Evolutionary conservation across 805 yeast genomes (phyloP).

Genomic region (Ogataea allantospora): DNA sequence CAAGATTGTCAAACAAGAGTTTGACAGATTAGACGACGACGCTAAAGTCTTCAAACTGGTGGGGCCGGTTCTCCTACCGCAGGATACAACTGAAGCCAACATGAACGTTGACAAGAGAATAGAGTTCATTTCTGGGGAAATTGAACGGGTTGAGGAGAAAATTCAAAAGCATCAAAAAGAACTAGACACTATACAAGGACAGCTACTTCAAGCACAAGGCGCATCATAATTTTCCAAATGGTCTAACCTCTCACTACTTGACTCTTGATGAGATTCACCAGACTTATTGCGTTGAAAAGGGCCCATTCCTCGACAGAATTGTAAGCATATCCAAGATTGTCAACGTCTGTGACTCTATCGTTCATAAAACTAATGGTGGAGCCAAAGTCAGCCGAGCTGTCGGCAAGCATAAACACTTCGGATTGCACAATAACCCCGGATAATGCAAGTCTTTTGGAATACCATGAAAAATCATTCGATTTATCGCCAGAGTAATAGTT

Average conservation of each 20-base stretch:
- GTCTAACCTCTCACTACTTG: slow-evolving; percentile 44
- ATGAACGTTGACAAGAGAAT: slow-evolving; percentile 83
- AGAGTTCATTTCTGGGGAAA: slow-evolving; percentile 81
- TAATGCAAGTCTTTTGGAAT: slow-evolving; percentile 74
- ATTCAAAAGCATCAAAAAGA: slow-evolving; percentile 54
- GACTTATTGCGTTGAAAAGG: slow-evolving; percentile 61
- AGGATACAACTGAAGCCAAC: slow-evolving; percentile 79
- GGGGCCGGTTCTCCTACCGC: slow-evolving; percentile 91
- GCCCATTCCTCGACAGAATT: slow-evolving; percentile 73
- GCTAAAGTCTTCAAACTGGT: slow-evolving; percentile 83
- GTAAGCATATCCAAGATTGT: slow-evolving; percentile 57
- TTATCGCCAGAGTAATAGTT: slow-evolving; percentile 75
- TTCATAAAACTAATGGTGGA: slow-evolving; percentile 67
- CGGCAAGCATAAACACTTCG: slow-evolving; percentile 80
- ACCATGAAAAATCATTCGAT: slow-evolving; percentile 87
- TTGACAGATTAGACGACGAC: slow-evolving; percentile 53
- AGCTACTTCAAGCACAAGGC: slow-evolving; percentile 26
- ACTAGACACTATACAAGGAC: slow-evolving; percentile 59
- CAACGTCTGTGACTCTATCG: slow-evolving; percentile 52
- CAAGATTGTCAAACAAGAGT: slow-evolving; percentile 82
- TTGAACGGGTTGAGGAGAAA: slow-evolving; percentile 70
- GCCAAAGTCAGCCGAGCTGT: slow-evolving; percentile 51
- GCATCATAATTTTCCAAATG: slow-evolving; percentile 5
- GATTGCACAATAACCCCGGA: slow-evolving; percentile 68
- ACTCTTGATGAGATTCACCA: slow-evolving; percentile 66